Evolutionary conservation across 2,329 filamentous ascomycete genomes (phyloP), one percentile per base, ranked within the genome.

Genomic region (Trichoderma aggressivum): DNA sequence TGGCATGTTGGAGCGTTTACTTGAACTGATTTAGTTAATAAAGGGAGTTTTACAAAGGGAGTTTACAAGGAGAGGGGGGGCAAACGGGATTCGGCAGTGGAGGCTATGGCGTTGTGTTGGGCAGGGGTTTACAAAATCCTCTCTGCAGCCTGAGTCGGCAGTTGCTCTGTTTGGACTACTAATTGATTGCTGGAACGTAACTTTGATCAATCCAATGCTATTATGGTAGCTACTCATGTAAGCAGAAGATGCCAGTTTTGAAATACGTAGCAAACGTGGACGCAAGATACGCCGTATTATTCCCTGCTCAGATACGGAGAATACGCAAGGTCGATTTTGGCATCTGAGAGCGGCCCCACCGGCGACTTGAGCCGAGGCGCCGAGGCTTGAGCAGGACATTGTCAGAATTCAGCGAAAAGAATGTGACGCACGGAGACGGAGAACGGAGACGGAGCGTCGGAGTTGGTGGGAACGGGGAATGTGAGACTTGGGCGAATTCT

Each of bases 381-480:
- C 34, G 53, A 67, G 64, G 64, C 64, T 36, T 53, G 34, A 55
- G 47, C 21, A 39, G 16, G 18, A 56, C 21, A n/a, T 21, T 26
- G 28, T 16, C 5, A 21, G 50, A 36, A 28, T 7, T 18, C 36
- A 43, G 36, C 36, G 36, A 43, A 55, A 30, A 36, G 21, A 56
- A 66, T 43, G 63, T 66, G 63, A 66, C 34, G 34, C 32, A 58
- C 8, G 36, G 36, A 24, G 11, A 60, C 32, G 58, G 60, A 26
- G 24, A 63, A 63, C 63, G 63, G 63, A 39, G 50, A 58, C 53
- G 63, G 63, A 66, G 62, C 10, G n/a, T 34, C 63, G 63, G 63
- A 56, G 30, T 56, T 53, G 63, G 32, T n/a, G 47, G 24, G 63
- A 28, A 28, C 24, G 32, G 34, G 28, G 18, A 32, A 58, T 18